Evolutionary conservation across 768 basidiomycete genomes (phyloP).

Genomic region (Suillus cothurnatus): DNA sequence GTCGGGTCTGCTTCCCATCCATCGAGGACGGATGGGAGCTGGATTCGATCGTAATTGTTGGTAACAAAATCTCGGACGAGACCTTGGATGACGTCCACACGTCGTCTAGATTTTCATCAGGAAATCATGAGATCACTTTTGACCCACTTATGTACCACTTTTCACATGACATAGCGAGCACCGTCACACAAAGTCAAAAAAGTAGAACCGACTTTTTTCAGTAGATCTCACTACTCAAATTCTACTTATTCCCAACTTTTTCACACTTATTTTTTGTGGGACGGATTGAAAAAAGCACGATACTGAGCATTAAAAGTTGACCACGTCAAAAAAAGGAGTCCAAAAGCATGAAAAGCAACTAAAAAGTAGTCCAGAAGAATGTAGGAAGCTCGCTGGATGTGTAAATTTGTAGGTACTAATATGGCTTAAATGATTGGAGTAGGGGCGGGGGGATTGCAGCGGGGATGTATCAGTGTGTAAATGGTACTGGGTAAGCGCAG

Average conservation of each 20-base stretch:
- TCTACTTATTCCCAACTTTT: too few relatives aligned
- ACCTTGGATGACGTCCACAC: constrained; percentile 73
- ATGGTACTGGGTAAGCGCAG: background rate
- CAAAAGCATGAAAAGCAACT: background rate
- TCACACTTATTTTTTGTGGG: too few relatives aligned
- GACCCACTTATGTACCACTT: background rate
- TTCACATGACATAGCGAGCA: background rate
- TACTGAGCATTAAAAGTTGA: background rate
- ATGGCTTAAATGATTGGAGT: background rate
- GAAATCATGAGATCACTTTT: too few relatives aligned
- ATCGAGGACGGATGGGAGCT: constrained; percentile 66
- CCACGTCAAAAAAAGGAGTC: background rate
- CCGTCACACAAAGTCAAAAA: background rate
- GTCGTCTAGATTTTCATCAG: constrained; percentile 54
- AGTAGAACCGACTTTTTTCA: background rate
- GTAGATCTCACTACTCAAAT: background rate
- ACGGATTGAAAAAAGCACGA: too few relatives aligned
- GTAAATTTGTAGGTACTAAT: background rate
- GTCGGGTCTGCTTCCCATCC: constrained; percentile 82
- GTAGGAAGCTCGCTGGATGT: background rate
- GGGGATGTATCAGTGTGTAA: too few relatives aligned
- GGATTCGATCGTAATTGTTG: constrained; percentile 65
- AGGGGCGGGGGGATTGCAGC: background rate
- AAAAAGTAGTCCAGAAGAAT: background rate
- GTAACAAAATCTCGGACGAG: constrained; percentile 59